These are phyloP conservation scores for Penicillium sp. DNA, from an alignment of 2,329 filamentous ascomycete species.

Conservation along the genomic window DNA sequence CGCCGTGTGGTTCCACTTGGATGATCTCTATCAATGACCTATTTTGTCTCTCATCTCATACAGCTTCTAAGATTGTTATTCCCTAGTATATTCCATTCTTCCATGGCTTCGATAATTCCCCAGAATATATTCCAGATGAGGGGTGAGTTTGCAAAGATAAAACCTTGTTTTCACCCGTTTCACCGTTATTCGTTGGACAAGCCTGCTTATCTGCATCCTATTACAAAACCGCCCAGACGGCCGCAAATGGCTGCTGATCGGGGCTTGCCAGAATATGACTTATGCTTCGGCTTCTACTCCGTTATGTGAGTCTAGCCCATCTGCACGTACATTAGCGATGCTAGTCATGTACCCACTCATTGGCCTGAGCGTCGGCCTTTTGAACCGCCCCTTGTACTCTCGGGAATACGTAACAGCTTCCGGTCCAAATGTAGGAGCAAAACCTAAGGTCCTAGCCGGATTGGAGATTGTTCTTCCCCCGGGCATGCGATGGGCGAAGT, in stretches of 20 bases:
- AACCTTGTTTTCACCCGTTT: neutral
- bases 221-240: neutral
- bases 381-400: neutral
- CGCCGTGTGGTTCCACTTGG: slow-evolving; percentile 4
- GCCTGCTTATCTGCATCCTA: slow-evolving; percentile 1
- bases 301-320: neutral
- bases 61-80: neutral
- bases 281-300: neutral
- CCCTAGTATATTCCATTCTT: neutral
- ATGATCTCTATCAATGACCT: neutral
- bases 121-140: neutral
- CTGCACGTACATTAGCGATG: neutral
- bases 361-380: slow-evolving; percentile 2
- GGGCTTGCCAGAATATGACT: neutral
- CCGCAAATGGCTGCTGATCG: neutral
- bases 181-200: neutral
- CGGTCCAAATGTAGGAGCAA: neutral
- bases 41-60: neutral
- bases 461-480: slow-evolving; percentile 14
- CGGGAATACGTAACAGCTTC: slow-evolving; percentile 3
- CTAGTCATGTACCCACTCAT: neutral
- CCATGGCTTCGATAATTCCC: neutral
- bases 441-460: slow-evolving; percentile 10
- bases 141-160: neutral
- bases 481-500: slow-evolving; percentile 11